These are phyloP conservation scores for Acer negundo DNA, from an alignment of 345 rosid species.

Conservation along the genomic window DNA sequence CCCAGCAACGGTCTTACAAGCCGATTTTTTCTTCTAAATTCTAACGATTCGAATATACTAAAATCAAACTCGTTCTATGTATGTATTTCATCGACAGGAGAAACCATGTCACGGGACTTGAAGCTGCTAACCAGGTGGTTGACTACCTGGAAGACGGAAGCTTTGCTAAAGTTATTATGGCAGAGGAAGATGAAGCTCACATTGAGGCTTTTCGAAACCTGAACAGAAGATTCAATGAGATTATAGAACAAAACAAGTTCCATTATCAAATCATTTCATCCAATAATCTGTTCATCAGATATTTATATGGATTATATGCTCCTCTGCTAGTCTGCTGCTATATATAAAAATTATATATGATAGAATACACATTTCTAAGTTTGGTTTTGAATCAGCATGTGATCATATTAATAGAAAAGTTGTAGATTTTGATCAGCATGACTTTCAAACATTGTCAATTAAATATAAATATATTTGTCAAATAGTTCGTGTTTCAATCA, in stretches of 20 bases:
- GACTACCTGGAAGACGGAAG: slow-evolving; percentile 53
- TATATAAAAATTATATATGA: background rate
- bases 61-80: background rate
- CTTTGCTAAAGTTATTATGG: slow-evolving; percentile 48
- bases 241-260: slow-evolving; percentile 35
- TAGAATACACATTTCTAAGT: background rate
- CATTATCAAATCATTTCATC: slow-evolving; percentile 39
- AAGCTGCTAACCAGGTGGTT: slow-evolving; percentile 51
- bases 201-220: slow-evolving; percentile 46
- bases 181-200: slow-evolving; percentile 60
- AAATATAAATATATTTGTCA: no score
- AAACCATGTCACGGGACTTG: slow-evolving; percentile 55
- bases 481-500: no score
- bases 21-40: slow-evolving; percentile 35
- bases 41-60: no score
- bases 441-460: no score
- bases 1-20: slow-evolving; percentile 39
- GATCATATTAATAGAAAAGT: background rate
- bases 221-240: slow-evolving; percentile 48
- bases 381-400: background rate
- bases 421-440: no score
- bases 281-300: slow-evolving; percentile 7
- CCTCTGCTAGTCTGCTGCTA: background rate
- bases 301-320: background rate
- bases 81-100: slow-evolving; percentile 33